A percentile compares a stretch with the other conserved stretches of the same genome.
These are phyloP conservation scores for Sicyos edulis DNA, from an alignment of 306 rosid genomes.

Conservation along the genomic window DNA sequence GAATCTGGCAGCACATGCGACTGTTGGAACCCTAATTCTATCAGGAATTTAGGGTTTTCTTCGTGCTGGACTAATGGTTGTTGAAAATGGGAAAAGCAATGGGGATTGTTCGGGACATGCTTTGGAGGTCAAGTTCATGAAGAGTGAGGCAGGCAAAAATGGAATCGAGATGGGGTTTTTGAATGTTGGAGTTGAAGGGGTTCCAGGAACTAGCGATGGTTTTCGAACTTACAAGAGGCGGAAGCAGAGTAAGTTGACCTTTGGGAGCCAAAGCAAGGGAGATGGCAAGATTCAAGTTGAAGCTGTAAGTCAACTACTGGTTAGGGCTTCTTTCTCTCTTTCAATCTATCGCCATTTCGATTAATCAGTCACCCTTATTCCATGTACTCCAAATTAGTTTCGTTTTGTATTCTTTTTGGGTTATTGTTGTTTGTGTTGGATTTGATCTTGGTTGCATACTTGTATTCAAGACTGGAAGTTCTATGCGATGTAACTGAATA, in stretches of 20 bases:
- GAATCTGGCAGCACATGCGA: constrained; percentile 32
- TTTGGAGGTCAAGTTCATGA: constrained; percentile 29
- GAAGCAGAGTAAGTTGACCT: constrained; percentile 37
- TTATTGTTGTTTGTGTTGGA: too few relatives aligned
- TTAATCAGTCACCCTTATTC: background rate
- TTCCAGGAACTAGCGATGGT: constrained; percentile 32
- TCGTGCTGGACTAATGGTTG: constrained; percentile 37
- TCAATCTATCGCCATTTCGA: background rate
- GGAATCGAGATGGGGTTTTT: constrained; percentile 24
- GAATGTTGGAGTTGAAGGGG: constrained; percentile 31
- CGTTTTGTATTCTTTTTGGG: too few relatives aligned
- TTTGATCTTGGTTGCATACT: too few relatives aligned
- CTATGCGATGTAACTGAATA: too few relatives aligned
- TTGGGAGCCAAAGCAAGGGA: constrained; percentile 41
- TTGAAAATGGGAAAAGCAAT: constrained; percentile 37
- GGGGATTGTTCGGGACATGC: constrained; percentile 30
- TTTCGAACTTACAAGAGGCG: constrained; percentile 82
- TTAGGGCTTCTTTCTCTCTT: constrained; percentile 43
- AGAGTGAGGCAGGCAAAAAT: constrained; percentile 30
- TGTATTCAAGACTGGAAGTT: too few relatives aligned
- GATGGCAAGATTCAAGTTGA: constrained; percentile 32
- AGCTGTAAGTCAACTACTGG: constrained; percentile 32
- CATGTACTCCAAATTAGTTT: too few relatives aligned
- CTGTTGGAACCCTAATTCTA: constrained; percentile 56
- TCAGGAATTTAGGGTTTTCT: constrained; percentile 27